These are phyloP conservation scores for Dipsacomyces acuminosporus DNA, from an alignment of 371 early-diverging fungal species.

Conservation along the genomic window DNA sequence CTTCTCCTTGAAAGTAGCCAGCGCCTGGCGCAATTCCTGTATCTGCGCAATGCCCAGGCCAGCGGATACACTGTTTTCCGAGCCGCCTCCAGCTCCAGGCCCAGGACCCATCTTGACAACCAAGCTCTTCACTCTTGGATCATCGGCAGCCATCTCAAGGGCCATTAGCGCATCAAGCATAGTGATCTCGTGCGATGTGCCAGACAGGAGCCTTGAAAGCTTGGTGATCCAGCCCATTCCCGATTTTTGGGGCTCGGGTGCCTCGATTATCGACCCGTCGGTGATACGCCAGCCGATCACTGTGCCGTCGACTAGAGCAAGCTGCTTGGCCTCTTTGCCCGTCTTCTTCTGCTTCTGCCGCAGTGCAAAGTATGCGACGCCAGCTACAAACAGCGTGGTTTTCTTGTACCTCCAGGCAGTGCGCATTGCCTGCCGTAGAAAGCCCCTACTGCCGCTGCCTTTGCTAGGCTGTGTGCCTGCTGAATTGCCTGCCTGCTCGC, in stretches of 20 bases:
- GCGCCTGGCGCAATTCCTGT: constrained; percentile 53
- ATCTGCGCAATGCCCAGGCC: constrained; percentile 52
- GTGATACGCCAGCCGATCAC: constrained; percentile 18
- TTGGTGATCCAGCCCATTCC: not conserved
- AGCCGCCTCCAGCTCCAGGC: not conserved
- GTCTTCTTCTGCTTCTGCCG: not conserved
- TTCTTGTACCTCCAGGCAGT: constrained; percentile 15
- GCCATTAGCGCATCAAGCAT: constrained; percentile 17
- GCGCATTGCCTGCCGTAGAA: not conserved
- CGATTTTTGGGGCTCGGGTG: not conserved
- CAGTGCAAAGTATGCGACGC: constrained; percentile 3
- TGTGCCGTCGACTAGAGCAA: not conserved
- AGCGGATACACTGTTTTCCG: not conserved
- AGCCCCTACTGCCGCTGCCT: not conserved
- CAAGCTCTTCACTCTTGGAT: constrained; percentile 24
- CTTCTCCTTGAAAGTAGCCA: constrained; percentile 47
- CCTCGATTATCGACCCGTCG: constrained; percentile 15
- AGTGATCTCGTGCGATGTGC: constrained; percentile 6
- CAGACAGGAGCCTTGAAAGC: not conserved
- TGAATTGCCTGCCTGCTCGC: no score
- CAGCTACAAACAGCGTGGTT: constrained; percentile 7
- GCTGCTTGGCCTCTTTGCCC: not conserved
- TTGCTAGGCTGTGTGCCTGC: no score
- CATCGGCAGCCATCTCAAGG: constrained; percentile 26
- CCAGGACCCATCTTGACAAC: constrained; percentile 23